Conservation (phyloP, 441 rosid species). For the Pelargonium fulgidum region DNA sequence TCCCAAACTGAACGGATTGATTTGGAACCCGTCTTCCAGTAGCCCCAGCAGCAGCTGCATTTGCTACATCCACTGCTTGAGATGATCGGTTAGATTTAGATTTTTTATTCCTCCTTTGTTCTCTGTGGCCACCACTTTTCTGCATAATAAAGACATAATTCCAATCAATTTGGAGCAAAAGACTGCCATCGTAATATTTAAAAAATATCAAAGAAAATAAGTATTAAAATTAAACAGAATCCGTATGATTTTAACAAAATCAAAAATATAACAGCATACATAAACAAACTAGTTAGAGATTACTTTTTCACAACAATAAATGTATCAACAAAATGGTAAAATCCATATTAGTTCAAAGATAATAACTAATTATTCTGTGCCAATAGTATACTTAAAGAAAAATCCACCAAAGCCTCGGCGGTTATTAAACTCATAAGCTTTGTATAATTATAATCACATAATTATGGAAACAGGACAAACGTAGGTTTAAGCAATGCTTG, state of each 20-base stretch:
- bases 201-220: neutral
- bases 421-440: too few relatives aligned
- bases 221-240: neutral
- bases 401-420: too few relatives aligned
- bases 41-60: slow-evolving; percentile 29
- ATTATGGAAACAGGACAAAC: neutral
- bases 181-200: neutral
- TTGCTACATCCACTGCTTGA: slow-evolving; percentile 20
- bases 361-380: neutral
- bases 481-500: neutral
- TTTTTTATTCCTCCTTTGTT: slow-evolving; percentile 31
- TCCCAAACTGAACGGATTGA: slow-evolving; percentile 19
- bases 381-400: neutral
- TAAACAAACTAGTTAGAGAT: neutral
- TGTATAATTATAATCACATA: neutral
- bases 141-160: slow-evolving; percentile 20
- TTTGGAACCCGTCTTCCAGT: slow-evolving; percentile 27
- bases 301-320: neutral
- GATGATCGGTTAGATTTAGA: slow-evolving; percentile 22
- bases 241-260: neutral
- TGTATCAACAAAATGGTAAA: neutral
- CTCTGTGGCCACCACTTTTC: slow-evolving; percentile 28
- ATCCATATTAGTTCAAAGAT: too few relatives aligned
- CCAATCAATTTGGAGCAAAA: neutral
- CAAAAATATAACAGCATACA: neutral